These are phyloP conservation scores for Epichloe sp. DNA, from an alignment of 2,329 filamentous ascomycete genomes.

Conservation along the genomic window DNA sequence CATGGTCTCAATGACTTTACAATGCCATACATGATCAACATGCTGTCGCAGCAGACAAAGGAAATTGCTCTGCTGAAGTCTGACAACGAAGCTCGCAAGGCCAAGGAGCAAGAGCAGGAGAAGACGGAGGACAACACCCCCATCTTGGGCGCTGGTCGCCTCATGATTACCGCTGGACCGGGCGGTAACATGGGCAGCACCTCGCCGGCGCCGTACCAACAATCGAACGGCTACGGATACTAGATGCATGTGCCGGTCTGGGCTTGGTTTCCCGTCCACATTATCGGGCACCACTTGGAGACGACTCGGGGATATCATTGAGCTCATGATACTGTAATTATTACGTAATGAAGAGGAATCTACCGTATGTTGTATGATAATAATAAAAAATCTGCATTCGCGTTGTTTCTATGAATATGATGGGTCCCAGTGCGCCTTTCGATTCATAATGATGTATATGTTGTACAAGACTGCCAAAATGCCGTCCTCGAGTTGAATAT, in stretches of 20 bases:
- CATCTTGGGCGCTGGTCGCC: conserved; percentile 73
- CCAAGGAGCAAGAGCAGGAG: conserved; percentile 55
- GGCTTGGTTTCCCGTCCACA: conserved; percentile 10
- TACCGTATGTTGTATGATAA: conserved; percentile 10
- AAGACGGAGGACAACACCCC: conserved; percentile 89
- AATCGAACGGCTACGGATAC: conserved; percentile 71
- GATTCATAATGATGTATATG: neutral
- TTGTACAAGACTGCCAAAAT: neutral
- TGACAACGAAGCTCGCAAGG: conserved; percentile 91
- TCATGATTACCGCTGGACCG: conserved; percentile 94
- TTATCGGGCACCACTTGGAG: neutral
- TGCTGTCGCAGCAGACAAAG: conserved; percentile 79
- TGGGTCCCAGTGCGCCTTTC: neutral
- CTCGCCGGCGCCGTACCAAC: conserved; percentile 55
- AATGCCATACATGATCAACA: conserved; percentile 99
- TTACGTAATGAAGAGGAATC: neutral
- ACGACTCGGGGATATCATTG: conserved; percentile 12
- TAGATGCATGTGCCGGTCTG: conserved; percentile 27
- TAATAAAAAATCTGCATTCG: conserved; percentile 2
- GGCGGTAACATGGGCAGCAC: conserved; percentile 35
- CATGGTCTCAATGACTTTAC: conserved; percentile 90
- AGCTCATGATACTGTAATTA: conserved; percentile 9
- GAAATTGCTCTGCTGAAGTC: conserved; percentile 77
- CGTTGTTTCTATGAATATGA: neutral
- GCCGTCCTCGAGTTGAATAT: neutral